These are phyloP conservation scores for Emericellopsis atlantica DNA, from an alignment of 2,329 filamentous ascomycete genomes.

Conservation along the genomic window DNA sequence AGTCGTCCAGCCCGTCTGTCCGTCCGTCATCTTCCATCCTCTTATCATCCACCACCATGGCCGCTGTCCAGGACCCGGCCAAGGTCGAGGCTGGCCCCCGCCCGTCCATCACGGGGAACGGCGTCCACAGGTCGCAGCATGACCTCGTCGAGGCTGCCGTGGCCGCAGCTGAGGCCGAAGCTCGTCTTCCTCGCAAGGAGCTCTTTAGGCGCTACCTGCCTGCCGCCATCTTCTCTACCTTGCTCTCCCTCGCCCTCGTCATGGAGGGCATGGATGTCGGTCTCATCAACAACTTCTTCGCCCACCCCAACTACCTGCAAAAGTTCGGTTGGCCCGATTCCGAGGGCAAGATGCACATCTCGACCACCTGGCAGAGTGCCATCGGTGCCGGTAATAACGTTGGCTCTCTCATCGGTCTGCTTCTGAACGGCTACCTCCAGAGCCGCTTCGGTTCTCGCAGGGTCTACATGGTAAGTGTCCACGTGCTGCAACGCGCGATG, in stretches of 20 bases:
- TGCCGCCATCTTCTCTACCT: constrained; percentile 12
- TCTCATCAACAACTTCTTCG: constrained; percentile 25
- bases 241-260: constrained; percentile 16
- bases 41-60: too few relatives aligned
- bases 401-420: constrained; percentile 32
- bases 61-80: too few relatives aligned
- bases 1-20: too few relatives aligned
- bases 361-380: constrained; percentile 32
- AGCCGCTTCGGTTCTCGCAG: constrained; percentile 26
- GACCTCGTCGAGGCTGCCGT: constrained; percentile 20
- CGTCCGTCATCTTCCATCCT: too few relatives aligned
- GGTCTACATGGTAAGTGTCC: constrained; percentile 19
- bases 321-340: constrained; percentile 19
- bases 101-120: too few relatives aligned
- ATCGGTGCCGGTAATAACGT: constrained; percentile 26
- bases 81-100: too few relatives aligned
- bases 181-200: constrained; percentile 14
- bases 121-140: constrained; percentile 7
- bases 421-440: constrained; percentile 28
- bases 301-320: constrained; percentile 13
- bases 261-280: constrained; percentile 23
- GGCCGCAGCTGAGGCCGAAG: constrained; percentile 14
- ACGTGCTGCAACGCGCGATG: too few relatives aligned
- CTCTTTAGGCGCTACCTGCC: constrained; percentile 17
- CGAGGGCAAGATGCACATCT: constrained; percentile 23